Base-by-base conservation (phyloP, 2,329 filamentous ascomycete genomes). In the Phialophora chinensis region DNA sequence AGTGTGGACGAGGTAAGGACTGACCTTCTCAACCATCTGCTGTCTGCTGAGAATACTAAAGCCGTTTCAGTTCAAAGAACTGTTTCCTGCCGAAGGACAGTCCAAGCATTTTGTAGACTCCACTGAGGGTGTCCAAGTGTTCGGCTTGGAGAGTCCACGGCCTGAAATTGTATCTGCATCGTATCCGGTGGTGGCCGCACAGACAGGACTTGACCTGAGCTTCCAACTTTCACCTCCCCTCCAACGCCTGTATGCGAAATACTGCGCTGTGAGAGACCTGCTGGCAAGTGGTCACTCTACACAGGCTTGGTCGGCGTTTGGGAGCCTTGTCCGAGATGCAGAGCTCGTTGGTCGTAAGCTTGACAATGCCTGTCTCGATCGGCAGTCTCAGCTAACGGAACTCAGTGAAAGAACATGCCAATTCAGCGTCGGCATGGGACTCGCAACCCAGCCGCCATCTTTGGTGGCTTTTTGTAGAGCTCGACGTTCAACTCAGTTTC, bases 401-500 rank as follows among this genome's bases (percentile, higher is more conserved):
- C 14, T 8, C 52, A 49, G 50, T 52, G 25, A 29, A 29, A 20
- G 33, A 47, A 11, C 29, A 52, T 31, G 49, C 49, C 12, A 25
- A 23, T 1, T 52, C 49, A 52, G 20, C 49, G 4, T 23, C 25
- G 23, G 27, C 49, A 12, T 5, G 49, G 25, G 20, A 52, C 29
- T 17, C 53, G 14, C 62, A 69, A 47, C 33, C 63, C 50, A 29
- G 65, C 17, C 69, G 69, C 8, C 63, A 63, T 11, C 58, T 71
- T 17, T 71, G 66, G 62, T 69, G 69, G 69, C 65, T 67, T 3
- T 53, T 71, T 8, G 44, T 66, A 7, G 66, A 69, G 20, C 65
- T 71, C 27, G 69, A 71, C 17, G 47, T 50, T 29, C 60, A 65
- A 31, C 60, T 71, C 31, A 71, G 66, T 25, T 67, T 69, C 59